Evolutionary conservation across 306 rosid species (phyloP).

Genomic region (Malus sylvestris): DNA sequence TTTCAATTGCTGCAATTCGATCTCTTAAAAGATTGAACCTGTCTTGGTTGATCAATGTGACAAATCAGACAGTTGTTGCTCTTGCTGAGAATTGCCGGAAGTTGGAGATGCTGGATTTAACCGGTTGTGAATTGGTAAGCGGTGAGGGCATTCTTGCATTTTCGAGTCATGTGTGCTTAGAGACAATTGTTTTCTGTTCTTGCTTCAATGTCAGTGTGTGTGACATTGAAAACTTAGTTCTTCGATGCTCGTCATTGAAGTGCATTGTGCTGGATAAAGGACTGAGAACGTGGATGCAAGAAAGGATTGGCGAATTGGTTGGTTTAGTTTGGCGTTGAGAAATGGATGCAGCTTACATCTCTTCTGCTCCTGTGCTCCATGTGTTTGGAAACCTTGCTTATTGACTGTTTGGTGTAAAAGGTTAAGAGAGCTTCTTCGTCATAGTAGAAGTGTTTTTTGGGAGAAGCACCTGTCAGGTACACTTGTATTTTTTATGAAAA

Average conservation of each 20-base stretch:
- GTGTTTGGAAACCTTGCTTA: no score
- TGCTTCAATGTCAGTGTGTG: not conserved
- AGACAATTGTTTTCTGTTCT: not conserved
- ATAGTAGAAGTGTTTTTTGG: not conserved
- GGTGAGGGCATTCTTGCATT: not conserved
- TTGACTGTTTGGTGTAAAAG: no score
- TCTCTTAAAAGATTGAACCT: slow-evolving; percentile 15
- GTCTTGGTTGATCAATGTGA: slow-evolving; percentile 16
- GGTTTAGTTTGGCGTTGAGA: slow-evolving; percentile 16
- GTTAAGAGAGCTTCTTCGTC: no score
- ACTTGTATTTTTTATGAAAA: no score
- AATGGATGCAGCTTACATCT: not conserved
- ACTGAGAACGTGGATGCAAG: slow-evolving; percentile 10
- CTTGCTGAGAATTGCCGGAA: slow-evolving; percentile 9
- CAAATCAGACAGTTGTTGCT: slow-evolving; percentile 18
- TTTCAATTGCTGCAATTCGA: slow-evolving; percentile 10
- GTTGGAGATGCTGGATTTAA: slow-evolving; percentile 3
- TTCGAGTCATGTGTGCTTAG: not conserved
- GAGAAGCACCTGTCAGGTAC: no score
- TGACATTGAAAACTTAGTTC: not conserved
- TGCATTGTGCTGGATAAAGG: slow-evolving; percentile 14
- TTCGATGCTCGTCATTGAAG: slow-evolving; percentile 9
- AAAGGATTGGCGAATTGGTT: slow-evolving; percentile 6
- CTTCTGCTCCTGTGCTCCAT: no score
- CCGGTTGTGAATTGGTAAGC: not conserved